A percentile compares a stretch with the other conserved stretches of the same genome.
These are phyloP conservation scores for Trypanosoma avium DNA, from an alignment of 208 protist species.

Conservation along the genomic window DNA sequence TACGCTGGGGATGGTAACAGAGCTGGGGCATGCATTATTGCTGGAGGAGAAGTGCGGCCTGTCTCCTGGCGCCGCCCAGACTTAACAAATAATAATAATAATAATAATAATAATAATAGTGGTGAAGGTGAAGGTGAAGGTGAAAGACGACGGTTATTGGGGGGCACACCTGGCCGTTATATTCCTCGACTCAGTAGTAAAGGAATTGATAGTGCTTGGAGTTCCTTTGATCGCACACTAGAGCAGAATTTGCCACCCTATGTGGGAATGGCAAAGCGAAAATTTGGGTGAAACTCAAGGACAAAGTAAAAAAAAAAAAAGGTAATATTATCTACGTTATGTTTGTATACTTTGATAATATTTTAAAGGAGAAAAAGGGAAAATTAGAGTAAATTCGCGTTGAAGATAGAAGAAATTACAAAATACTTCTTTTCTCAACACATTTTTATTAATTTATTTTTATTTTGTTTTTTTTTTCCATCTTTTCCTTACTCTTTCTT, in stretches of 20 bases:
- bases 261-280: not conserved
- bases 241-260: not conserved
- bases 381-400: not conserved
- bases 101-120: not conserved
- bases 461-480: constrained; percentile 1
- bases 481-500: not conserved
- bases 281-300: not conserved
- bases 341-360: too few relatives aligned
- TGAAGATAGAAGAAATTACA: not conserved
- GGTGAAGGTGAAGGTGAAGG: not conserved
- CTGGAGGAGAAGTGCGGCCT: constrained; percentile 24
- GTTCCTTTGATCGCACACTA: not conserved
- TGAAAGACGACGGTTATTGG: not conserved
- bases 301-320: not conserved
- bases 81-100: not conserved
- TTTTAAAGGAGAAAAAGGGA: too few relatives aligned
- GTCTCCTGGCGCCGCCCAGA: constrained; percentile 36
- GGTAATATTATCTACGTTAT: too few relatives aligned
- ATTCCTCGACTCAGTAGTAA: too few relatives aligned
- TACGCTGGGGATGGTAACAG: constrained; percentile 29
- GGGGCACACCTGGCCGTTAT: too few relatives aligned
- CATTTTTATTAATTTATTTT: constrained; percentile 2
- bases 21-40: constrained; percentile 41
- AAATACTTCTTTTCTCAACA: too few relatives aligned
- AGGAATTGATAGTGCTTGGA: constrained; percentile 12